These are phyloP conservation scores for Venustampulla echinocandica DNA, from an alignment of 495 filamentous ascomycete genomes.

Conservation along the genomic window DNA sequence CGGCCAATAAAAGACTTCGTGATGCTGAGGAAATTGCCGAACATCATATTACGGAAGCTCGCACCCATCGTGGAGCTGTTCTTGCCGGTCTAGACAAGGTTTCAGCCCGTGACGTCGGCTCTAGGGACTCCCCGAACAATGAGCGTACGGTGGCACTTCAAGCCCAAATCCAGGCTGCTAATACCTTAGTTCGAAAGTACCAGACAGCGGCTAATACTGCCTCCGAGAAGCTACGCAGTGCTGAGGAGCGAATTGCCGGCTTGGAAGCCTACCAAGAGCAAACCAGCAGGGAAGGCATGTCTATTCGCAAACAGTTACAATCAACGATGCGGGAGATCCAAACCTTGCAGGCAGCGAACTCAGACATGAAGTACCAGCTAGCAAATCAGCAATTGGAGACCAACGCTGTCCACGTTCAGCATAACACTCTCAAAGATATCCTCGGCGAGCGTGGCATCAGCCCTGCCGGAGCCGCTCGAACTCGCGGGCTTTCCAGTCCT, in stretches of 20 bases:
- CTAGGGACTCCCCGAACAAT: constrained; percentile 47
- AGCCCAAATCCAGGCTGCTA: constrained; percentile 68
- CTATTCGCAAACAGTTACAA: constrained; percentile 83
- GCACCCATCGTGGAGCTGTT: constrained; percentile 75
- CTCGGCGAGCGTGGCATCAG: constrained; percentile 78
- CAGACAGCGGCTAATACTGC: constrained; percentile 84
- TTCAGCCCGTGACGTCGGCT: constrained; percentile 39
- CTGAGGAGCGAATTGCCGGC: constrained; percentile 92
- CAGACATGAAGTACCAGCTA: constrained; percentile 68
- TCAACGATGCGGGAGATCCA: constrained; percentile 72
- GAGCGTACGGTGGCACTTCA: constrained; percentile 74
- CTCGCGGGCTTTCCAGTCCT: constrained; percentile 43
- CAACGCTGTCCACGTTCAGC: constrained; percentile 82
- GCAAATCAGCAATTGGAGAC: constrained; percentile 79
- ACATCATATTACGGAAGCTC: constrained; percentile 76
- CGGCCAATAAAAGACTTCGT: constrained; percentile 58
- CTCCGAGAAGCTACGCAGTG: constrained; percentile 78
- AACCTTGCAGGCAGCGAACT: constrained; percentile 61
- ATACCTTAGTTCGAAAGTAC: constrained; percentile 72
- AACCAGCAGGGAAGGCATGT: constrained; percentile 81
- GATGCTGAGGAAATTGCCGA: constrained; percentile 91
- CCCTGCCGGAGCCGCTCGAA: constrained; percentile 45
- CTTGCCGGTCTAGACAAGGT: constrained; percentile 74
- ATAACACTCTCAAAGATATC: constrained; percentile 85
- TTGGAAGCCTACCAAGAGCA: constrained; percentile 97